Conservation (phyloP, 1,139 yeast species). For the Magnusiomyces paraingens region DNA sequence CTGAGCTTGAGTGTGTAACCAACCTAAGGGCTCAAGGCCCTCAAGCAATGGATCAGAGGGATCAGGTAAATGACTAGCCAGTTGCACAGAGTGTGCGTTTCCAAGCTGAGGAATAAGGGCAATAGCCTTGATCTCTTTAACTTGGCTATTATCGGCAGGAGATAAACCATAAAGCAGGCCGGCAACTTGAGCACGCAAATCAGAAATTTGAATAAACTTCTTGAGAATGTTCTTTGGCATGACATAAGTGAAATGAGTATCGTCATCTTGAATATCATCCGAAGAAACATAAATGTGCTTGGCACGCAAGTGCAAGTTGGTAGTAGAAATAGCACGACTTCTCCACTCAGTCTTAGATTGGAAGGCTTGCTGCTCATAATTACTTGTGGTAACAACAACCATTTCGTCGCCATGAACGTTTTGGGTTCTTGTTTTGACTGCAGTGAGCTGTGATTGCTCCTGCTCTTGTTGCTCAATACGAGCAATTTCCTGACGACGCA, state of each 20-base stretch:
- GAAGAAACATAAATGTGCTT: conserved; percentile 71
- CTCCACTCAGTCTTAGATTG: conserved; percentile 91
- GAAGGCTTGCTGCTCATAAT: conserved; percentile 79
- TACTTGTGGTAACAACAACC: conserved; percentile 85
- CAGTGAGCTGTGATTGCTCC: conserved; percentile 50
- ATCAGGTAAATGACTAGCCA: conserved; percentile 47
- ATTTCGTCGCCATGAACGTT: conserved; percentile 97
- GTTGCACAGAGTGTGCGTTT: conserved; percentile 54
- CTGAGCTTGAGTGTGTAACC: conserved; percentile 60
- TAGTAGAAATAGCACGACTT: conserved; percentile 72
- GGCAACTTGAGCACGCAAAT: conserved; percentile 74
- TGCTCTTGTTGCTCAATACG: conserved; percentile 59
- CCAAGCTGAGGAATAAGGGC: conserved; percentile 90
- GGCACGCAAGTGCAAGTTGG: conserved; percentile 64
- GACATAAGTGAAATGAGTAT: conserved; percentile 56
- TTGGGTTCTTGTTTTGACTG: conserved; percentile 75
- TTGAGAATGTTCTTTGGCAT: conserved; percentile 76
- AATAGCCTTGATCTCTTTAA: conserved; percentile 71
- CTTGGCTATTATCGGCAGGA: conserved; percentile 60
- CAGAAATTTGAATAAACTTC: conserved; percentile 75
- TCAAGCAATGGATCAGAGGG: conserved; percentile 27
- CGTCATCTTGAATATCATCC: conserved; percentile 47
- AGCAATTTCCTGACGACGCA: conserved; percentile 70
- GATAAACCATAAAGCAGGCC: conserved; percentile 74
- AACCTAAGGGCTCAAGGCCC: conserved; percentile 37